These are phyloP conservation scores for Vigna hirtella DNA, from an alignment of 306 rosid genomes.

Conservation along the genomic window DNA sequence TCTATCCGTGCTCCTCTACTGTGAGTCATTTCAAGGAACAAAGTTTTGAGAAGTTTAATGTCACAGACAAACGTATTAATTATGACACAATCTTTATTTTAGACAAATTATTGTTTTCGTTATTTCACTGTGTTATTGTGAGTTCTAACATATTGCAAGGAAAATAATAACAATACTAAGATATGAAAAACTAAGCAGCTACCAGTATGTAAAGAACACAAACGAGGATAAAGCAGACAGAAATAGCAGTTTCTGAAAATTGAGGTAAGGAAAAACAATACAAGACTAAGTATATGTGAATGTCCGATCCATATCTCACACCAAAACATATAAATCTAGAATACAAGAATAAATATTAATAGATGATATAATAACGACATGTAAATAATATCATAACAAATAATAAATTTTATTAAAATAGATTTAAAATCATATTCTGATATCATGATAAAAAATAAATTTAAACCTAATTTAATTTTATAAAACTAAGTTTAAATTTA, in stretches of 20 bases:
- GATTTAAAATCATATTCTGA: too few relatives aligned
- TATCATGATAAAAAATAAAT: too few relatives aligned
- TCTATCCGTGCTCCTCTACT: constrained; percentile 60
- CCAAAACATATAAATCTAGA: too few relatives aligned
- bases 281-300: too few relatives aligned
- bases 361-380: too few relatives aligned
- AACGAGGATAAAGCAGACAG: neutral
- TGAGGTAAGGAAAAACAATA: neutral
- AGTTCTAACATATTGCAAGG: neutral
- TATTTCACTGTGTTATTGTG: neutral
- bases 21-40: constrained; percentile 38
- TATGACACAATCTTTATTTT: neutral
- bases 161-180: neutral
- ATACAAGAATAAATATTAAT: too few relatives aligned
- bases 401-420: too few relatives aligned
- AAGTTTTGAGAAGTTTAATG: neutral
- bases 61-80: neutral
- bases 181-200: neutral
- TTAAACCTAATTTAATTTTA: too few relatives aligned
- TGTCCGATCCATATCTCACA: too few relatives aligned
- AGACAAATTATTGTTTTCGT: neutral
- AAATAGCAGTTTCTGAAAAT: neutral
- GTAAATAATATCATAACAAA: too few relatives aligned
- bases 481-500: too few relatives aligned
- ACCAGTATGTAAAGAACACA: neutral